phyloP scores from a whole-genome alignment of 2,329 filamentous ascomycete genomes.

The Pseudofabraea citricarpa region DNA sequence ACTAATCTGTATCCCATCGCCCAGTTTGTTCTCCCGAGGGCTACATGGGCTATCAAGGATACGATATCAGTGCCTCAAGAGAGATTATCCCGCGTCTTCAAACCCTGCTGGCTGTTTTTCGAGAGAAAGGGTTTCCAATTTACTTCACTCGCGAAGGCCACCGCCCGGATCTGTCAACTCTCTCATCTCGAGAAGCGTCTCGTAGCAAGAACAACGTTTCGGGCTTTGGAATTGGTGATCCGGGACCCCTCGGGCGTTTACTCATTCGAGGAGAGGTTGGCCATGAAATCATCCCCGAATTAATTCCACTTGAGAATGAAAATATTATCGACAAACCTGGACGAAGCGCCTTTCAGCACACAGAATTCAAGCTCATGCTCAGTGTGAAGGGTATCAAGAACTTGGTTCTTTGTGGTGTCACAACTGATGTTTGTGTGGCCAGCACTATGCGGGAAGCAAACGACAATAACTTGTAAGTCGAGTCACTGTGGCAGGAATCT shows the following conservation, averaged over 20 bases:
- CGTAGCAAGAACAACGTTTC: constrained; percentile 47
- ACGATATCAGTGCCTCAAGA: constrained; percentile 33
- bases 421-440: constrained; percentile 31
- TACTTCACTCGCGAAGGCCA: constrained; percentile 49
- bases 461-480: constrained; percentile 22
- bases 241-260: constrained; percentile 51
- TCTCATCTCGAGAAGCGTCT: constrained; percentile 47
- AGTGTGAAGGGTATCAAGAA: constrained; percentile 27
- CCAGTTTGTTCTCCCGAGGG: constrained; percentile 38
- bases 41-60: constrained; percentile 44
- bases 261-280: constrained; percentile 53
- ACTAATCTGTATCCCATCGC: too few relatives aligned
- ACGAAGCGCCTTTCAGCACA: constrained; percentile 32
- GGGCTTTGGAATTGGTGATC: constrained; percentile 44
- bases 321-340: constrained; percentile 31
- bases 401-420: constrained; percentile 28
- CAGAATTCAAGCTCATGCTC: constrained; percentile 28
- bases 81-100: constrained; percentile 38
- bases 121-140: constrained; percentile 34
- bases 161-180: constrained; percentile 49
- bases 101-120: constrained; percentile 36
- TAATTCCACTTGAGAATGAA: constrained; percentile 22
- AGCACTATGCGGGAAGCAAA: constrained; percentile 31
- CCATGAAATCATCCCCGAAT: constrained; percentile 48
- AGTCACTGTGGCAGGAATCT: too few relatives aligned